phyloP scores from a whole-genome alignment of 345 rosid genomes.

The Populus simonii region DNA sequence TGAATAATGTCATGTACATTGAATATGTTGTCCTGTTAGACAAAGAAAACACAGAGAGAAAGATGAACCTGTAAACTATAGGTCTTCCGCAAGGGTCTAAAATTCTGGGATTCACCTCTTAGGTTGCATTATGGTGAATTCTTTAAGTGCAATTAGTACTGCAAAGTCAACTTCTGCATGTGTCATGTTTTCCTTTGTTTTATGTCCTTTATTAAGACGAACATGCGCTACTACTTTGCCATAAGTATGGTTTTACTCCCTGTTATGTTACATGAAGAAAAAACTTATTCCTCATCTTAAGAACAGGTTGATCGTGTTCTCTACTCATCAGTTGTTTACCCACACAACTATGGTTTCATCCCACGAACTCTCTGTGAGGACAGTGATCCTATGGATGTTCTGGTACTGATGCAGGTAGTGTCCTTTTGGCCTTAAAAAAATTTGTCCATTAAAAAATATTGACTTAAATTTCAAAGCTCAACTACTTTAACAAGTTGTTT shows the following conservation, averaged over 20 bases:
- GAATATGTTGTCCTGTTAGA: neutral
- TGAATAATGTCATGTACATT: neutral
- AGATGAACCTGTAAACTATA: neutral
- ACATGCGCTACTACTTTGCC: neutral
- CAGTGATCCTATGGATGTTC: constrained; percentile 95
- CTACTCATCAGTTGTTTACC: constrained; percentile 98
- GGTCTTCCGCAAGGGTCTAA: no score
- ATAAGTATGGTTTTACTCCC: neutral
- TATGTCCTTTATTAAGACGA: neutral
- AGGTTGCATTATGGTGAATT: no score
- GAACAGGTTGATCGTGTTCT: constrained; percentile 89
- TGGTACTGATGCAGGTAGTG: constrained; percentile 90
- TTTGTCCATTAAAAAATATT: neutral
- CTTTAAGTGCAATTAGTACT: no score
- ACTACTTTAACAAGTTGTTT: constrained; percentile 5
- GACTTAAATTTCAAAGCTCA: neutral
- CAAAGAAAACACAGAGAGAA: neutral
- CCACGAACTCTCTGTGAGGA: constrained; percentile 97
- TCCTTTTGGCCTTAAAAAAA: constrained; percentile 11
- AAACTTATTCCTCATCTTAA: constrained; percentile 4
- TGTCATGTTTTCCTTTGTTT: neutral
- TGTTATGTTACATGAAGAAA: neutral
- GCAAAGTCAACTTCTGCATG: neutral
- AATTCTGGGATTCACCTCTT: no score
- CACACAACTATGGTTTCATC: constrained; percentile 97